Evolutionary conservation across 2,329 filamentous ascomycete genomes (phyloP).

Genomic region (Lecanicillium sp.): DNA sequence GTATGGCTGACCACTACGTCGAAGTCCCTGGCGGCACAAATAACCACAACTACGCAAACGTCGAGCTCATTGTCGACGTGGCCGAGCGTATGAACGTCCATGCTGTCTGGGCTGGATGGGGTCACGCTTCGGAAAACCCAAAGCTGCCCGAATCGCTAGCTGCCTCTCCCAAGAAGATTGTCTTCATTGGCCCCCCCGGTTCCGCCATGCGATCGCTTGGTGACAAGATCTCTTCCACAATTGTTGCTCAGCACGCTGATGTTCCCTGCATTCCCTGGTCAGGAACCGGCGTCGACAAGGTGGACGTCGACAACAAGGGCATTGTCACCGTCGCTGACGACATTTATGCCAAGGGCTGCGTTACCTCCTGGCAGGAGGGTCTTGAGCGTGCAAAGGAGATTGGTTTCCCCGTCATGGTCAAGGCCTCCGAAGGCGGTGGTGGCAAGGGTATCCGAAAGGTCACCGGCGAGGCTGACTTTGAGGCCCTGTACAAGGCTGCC

Average conservation of each 20-base stretch:
- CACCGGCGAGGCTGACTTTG: constrained; percentile 74
- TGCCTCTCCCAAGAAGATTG: constrained; percentile 94
- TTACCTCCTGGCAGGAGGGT: constrained; percentile 82
- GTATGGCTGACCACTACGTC: constrained; percentile 99
- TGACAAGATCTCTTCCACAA: constrained; percentile 99
- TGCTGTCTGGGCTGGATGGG: constrained; percentile 98
- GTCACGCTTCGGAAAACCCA: constrained; percentile 97
- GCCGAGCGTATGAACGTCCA: constrained; percentile 98
- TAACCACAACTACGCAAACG: constrained; percentile 99
- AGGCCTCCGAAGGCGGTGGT: constrained; percentile 98
- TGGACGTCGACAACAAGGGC: constrained; percentile 68
- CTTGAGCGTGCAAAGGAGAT: constrained; percentile 80
- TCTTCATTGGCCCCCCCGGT: constrained; percentile 96
- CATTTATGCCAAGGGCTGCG: constrained; percentile 85
- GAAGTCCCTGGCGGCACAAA: constrained; percentile 98
- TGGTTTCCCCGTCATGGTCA: constrained; percentile 99
- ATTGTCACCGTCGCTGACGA: constrained; percentile 89
- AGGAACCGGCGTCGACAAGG: constrained; percentile 79
- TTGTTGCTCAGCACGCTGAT: constrained; percentile 92
- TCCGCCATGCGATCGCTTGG: constrained; percentile 98
- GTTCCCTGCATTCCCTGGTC: constrained; percentile 99
- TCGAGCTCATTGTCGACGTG: constrained; percentile 97
- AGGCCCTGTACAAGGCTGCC: constrained; percentile 85
- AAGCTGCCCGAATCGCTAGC: constrained; percentile 94
- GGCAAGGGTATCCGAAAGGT: constrained; percentile 99